These are phyloP conservation scores for Cystobasidium pallidum DNA, from an alignment of 1,284 basidiomycete genomes.

Conservation along the genomic window DNA sequence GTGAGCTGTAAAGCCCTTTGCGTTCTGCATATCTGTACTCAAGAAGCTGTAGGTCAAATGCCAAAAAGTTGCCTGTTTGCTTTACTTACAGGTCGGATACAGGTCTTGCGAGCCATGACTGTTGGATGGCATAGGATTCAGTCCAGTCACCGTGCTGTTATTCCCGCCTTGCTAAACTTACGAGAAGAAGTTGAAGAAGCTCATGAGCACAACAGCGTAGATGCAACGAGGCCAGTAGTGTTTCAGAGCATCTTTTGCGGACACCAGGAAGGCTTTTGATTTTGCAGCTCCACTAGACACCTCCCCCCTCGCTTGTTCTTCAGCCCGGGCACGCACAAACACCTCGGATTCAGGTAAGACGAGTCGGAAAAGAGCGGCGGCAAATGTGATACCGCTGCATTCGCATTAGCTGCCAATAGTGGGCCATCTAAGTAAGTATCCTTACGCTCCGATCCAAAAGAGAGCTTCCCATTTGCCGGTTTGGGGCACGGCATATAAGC, in stretches of 20 bases:
- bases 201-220: conserved; percentile 64
- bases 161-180: conserved; percentile 69
- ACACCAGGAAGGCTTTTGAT: conserved; percentile 72
- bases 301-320: conserved; percentile 58
- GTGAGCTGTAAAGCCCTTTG: conserved; percentile 58
- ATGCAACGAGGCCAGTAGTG: conserved; percentile 82
- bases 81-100: conserved; percentile 38
- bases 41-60: background rate
- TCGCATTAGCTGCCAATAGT: no score
- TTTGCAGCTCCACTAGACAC: conserved; percentile 59
- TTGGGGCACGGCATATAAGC: conserved; percentile 46
- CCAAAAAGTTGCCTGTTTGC: background rate
- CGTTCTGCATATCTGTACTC: conserved; percentile 72
- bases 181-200: conserved; percentile 89
- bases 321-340: conserved; percentile 62
- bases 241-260: conserved; percentile 74
- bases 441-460: conserved; percentile 59
- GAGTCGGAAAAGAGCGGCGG: conserved; percentile 73
- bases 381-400: conserved; percentile 71
- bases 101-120: conserved; percentile 49
- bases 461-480: conserved; percentile 60
- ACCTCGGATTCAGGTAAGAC: conserved; percentile 78
- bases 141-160: no score
- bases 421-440: no score
- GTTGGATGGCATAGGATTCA: background rate